Evolutionary conservation across 169 alveolate genomes (phyloP).

Genomic region (Eimeria acervulina): DNA sequence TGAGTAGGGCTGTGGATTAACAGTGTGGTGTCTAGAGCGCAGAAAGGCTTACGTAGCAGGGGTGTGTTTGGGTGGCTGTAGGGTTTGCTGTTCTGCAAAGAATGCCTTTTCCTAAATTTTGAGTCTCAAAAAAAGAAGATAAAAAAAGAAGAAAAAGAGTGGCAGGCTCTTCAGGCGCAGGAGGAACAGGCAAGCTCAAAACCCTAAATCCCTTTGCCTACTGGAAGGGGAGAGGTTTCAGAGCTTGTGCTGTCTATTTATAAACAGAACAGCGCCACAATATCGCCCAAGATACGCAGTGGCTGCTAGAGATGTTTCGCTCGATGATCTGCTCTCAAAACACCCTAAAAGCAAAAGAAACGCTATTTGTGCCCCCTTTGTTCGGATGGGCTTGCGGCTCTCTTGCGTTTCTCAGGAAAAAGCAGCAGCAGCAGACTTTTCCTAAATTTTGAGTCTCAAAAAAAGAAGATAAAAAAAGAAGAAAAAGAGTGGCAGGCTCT

Average conservation of each 20-base stretch:
- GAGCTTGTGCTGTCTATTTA: background rate
- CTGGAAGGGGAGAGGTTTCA: background rate
- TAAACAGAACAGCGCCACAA: background rate
- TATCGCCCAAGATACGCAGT: background rate
- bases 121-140: slow-evolving; percentile 91
- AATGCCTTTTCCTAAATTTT: slow-evolving; percentile 94
- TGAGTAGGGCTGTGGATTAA: background rate
- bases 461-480: slow-evolving; percentile 85
- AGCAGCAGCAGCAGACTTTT: slow-evolving; percentile 86
- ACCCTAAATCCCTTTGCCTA: background rate
- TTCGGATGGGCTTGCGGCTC: background rate
- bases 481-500: slow-evolving; percentile 58
- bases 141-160: slow-evolving; percentile 21
- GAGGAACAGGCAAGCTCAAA: slow-evolving; percentile 57
- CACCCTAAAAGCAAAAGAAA: background rate
- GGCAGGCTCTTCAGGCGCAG: slow-evolving; percentile 60
- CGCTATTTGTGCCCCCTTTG: background rate
- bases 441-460: slow-evolving; percentile 92
- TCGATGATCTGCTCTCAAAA: background rate
- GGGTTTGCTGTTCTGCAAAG: slow-evolving; percentile 96
- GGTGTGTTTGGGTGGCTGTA: slow-evolving; percentile 31
- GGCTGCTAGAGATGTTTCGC: background rate
- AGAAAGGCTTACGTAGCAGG: background rate
- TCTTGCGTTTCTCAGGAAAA: slow-evolving; percentile 11
- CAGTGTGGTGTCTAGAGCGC: background rate